A percentile compares a stretch with the other conserved stretches of the same genome.
Evolutionary conservation across 2,329 filamentous ascomycete species (phyloP).

Genomic region (Paecilomyces niveus): DNA sequence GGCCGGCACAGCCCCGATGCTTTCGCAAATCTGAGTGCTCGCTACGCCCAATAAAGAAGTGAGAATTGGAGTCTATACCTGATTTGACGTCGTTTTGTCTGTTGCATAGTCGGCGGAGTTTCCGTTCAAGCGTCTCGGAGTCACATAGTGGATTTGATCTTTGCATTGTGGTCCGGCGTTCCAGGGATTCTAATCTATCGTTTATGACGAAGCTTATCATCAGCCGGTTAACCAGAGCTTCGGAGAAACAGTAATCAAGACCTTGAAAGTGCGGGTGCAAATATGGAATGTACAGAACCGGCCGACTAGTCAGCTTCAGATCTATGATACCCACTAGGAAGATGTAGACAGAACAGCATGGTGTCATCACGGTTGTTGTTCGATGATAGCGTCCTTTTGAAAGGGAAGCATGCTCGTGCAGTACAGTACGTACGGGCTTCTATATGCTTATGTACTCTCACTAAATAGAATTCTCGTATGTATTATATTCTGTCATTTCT

Average conservation of each 20-base stretch:
- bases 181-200: not conserved
- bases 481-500: not conserved
- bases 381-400: not conserved
- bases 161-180: not conserved
- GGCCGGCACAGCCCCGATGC: constrained; percentile 46
- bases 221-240: not conserved
- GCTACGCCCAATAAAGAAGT: constrained; percentile 23
- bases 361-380: not conserved
- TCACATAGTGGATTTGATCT: not conserved
- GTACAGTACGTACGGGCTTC: not conserved
- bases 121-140: not conserved
- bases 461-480: not conserved
- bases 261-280: not conserved
- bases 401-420: not conserved
- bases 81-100: not conserved
- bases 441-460: not conserved
- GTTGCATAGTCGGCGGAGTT: not conserved
- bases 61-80: not conserved
- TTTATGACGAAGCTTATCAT: not conserved
- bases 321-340: not conserved
- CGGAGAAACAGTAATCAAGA: not conserved
- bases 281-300: not conserved
- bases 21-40: constrained; percentile 43
- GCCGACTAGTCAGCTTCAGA: not conserved
- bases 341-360: not conserved